Evolutionary conservation across 257 asterid species (phyloP), one percentile per base, ranked within the genome.

Genomic region (Apocynum venetum): DNA sequence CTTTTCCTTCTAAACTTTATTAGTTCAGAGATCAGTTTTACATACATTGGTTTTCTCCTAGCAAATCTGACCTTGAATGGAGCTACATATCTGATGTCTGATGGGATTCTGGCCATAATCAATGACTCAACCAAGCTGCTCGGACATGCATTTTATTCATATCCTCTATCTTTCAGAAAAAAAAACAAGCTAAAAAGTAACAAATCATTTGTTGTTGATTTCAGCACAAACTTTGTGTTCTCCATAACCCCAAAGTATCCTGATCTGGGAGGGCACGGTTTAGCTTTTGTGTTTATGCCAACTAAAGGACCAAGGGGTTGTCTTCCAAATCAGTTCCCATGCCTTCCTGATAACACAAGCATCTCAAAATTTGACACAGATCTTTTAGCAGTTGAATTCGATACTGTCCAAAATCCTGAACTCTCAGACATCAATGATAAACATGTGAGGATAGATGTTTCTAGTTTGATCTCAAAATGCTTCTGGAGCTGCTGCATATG

Each of bases 231-330:
- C 43, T 79, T 72, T 40, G 49, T 72, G 0, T 64, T 73, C 47
- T 25, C 78, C 61, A 64, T 52, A 44, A 49, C 5, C 48, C 81
- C 55, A 12, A 66, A 25, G 20, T 73, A 73, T 79, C 78, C 74
- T 15, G 74, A 31, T 25, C 68, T 79, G 4, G 69, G 79, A 6
- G 76, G 79, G 47, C 83, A 74, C 20, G 12, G 83, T 48, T 48
- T 74, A 4, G 70, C 79, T 52, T 80, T 80, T 11, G 76, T 75
- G 13, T 31, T 74, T 19, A 25, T 71, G 55, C 40, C 71, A 43
- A 59, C 79, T 2, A 70, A 48, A 74, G 76, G 60, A 40, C 76
- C 71, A 14, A 57, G 13, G 41, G 73, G 65, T n/a, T 53, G 65
- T 46, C 72, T 67, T 55, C 66, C 67, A 56, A 80, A 48, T 48